Conservation (phyloP, 2,329 filamentous ascomycete genomes). For the Stachybotrys elegans region DNA sequence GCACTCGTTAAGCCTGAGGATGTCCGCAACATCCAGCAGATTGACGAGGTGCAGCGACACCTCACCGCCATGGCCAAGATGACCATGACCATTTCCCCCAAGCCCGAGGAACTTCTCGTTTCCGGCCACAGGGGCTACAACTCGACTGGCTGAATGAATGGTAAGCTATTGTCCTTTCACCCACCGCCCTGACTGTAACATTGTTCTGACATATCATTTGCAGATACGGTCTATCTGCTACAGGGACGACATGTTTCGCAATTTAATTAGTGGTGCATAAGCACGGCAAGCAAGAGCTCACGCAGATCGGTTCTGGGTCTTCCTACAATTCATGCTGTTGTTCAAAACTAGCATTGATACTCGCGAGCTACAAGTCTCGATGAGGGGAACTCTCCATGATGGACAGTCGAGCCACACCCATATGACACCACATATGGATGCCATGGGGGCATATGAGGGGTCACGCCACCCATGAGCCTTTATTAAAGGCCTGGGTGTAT, state of each 20-base stretch:
- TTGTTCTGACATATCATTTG: not conserved
- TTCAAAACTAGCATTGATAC: too few species aligned
- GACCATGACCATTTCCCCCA: slow-evolving; percentile 19
- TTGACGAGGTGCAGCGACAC: slow-evolving; percentile 45
- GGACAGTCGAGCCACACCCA: too few species aligned
- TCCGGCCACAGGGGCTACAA: slow-evolving; percentile 16
- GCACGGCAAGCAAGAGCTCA: too few species aligned
- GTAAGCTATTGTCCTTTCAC: slow-evolving; percentile 9
- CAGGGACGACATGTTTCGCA: not conserved
- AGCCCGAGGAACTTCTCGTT: slow-evolving; percentile 14
- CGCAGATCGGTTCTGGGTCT: too few species aligned
- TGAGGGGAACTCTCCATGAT: too few species aligned
- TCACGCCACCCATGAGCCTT: too few species aligned
- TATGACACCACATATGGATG: too few species aligned
- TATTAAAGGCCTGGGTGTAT: too few species aligned
- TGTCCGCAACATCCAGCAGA: slow-evolving; percentile 47
- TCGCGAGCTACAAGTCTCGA: too few species aligned
- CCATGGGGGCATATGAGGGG: too few species aligned
- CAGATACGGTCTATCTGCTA: slow-evolving; percentile 3
- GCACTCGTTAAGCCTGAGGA: slow-evolving; percentile 45
- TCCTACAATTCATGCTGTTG: too few species aligned
- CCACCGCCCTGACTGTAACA: not conserved
- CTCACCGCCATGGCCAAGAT: slow-evolving; percentile 50
- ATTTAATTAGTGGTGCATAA: too few species aligned
- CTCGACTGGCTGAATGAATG: slow-evolving; percentile 24